phyloP scores from a whole-genome alignment of 257 asterid species.

The Solanum habrochaites region DNA sequence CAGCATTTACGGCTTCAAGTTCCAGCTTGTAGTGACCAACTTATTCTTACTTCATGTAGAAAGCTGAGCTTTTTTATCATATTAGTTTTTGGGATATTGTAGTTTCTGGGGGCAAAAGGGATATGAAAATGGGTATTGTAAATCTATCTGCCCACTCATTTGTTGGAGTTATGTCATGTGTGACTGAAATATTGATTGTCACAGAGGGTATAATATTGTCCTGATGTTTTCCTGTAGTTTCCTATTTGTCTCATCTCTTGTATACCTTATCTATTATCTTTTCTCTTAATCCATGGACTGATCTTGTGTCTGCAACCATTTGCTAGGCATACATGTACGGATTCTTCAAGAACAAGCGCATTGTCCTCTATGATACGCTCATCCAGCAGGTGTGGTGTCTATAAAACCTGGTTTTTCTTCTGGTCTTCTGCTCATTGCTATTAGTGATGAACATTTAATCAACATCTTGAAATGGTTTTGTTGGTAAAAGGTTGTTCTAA shows the following conservation, averaged over 20 bases:
- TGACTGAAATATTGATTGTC: background rate
- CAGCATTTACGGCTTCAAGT: background rate
- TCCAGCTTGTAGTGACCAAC: background rate
- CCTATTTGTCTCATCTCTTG: background rate
- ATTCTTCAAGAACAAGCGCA: conserved; percentile 85
- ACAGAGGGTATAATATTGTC: background rate
- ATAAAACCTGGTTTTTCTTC: background rate
- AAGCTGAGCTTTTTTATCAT: background rate
- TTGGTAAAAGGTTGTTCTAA: background rate
- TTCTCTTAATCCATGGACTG: background rate
- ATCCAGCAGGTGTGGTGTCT: conserved; percentile 73
- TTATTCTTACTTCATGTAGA: background rate
- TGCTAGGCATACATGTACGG: conserved; percentile 98
- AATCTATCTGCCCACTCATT: background rate
- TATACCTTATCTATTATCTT: background rate
- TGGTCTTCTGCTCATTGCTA: background rate
- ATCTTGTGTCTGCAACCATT: conserved; percentile 4
- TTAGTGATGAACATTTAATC: background rate
- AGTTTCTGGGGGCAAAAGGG: background rate
- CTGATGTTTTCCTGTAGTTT: background rate
- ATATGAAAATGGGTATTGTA: background rate
- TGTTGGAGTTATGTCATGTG: background rate
- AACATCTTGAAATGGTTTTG: background rate
- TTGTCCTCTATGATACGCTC: conserved; percentile 93
- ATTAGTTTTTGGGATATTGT: background rate